Evolutionary conservation across 2,329 filamentous ascomycete genomes (phyloP).

Genomic region (Trichophyton rubrum): DNA sequence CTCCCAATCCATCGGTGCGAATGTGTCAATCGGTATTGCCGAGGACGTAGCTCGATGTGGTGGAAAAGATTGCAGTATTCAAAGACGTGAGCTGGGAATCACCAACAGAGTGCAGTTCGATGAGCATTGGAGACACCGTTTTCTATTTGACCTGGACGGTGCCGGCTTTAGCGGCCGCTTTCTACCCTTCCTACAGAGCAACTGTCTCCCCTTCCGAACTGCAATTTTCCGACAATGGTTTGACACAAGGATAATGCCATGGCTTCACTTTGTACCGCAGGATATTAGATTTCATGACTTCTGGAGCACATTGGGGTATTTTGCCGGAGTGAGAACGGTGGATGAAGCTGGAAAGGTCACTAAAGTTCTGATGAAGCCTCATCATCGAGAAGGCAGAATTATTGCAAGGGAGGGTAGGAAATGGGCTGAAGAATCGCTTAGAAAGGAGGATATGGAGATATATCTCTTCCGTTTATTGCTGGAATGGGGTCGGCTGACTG

Average conservation of each 20-base stretch:
- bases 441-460: slow-evolving; percentile 64
- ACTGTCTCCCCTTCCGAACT: slow-evolving; percentile 55
- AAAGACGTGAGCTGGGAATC: slow-evolving; percentile 42
- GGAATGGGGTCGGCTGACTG: slow-evolving; percentile 61
- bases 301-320: slow-evolving; percentile 63
- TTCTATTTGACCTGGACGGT: slow-evolving; percentile 60
- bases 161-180: slow-evolving; percentile 54
- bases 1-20: slow-evolving; percentile 39
- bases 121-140: slow-evolving; percentile 52
- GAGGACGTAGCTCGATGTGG: slow-evolving; percentile 46
- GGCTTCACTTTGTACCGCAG: slow-evolving; percentile 70
- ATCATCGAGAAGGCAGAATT: slow-evolving; percentile 45
- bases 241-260: slow-evolving; percentile 58
- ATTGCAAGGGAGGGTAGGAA: slow-evolving; percentile 54
- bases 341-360: slow-evolving; percentile 35
- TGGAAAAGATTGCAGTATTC: slow-evolving; percentile 40
- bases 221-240: slow-evolving; percentile 70
- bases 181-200: slow-evolving; percentile 52
- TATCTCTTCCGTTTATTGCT: slow-evolving; percentile 67
- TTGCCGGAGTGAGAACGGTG: slow-evolving; percentile 44
- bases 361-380: slow-evolving; percentile 42
- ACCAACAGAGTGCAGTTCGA: slow-evolving; percentile 39
- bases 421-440: slow-evolving; percentile 52
- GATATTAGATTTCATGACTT: slow-evolving; percentile 61
- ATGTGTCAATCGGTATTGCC: slow-evolving; percentile 48